Base-by-base conservation (phyloP, 179 eudicot genomes). In the Actinidia chinensis region DNA sequence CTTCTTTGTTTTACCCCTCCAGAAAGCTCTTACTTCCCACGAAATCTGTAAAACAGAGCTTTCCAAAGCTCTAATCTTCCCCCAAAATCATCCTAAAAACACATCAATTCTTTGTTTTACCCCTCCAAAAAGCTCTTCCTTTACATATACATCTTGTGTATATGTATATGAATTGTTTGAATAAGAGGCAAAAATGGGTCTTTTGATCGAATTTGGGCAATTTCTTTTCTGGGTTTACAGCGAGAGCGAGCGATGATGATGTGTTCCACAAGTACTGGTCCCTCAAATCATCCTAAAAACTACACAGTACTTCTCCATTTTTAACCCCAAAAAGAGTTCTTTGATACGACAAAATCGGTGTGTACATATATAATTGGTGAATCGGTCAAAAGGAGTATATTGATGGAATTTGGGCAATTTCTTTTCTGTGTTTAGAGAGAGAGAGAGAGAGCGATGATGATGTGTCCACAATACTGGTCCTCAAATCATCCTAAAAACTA, bases 381-480 rank as follows among this genome's bases (percentile, higher is more conserved):
- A 22, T 1, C 56, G n/a, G n/a, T 54, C 61, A 44, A 20, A 48
- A 59, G 54, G 64, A 68, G 10, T 51, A 44, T 46, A 40, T 20
- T 71, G 60, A 51, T 63, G 9, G 77, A 43, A 17, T 79, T 58
- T 44, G 50, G 48, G 2, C 20, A 33, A 25, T 69, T 56, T 8
- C 23, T 12, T 23, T 65, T 23, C 10, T 73, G 73, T 73, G 78
- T 64, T 61, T 63, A 8, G 66, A 23, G 17, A 25, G 8, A 6
- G 43, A 36, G 40, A 36, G 40, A 1, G 40, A 36, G 40, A 36
- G 40, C 18, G 42, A 64, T 64, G 73, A 75, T 59, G 79, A 71
- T 25, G 73, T 77, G 75, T 59, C 66, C 78, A 17, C 69, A 36
- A 61, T 4, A 64, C 8, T 42, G 46, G 71, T 36, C 55, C 74